Base-by-base conservation (phyloP, 179 eudicot genomes). In the Drosera spatulata region DNA sequence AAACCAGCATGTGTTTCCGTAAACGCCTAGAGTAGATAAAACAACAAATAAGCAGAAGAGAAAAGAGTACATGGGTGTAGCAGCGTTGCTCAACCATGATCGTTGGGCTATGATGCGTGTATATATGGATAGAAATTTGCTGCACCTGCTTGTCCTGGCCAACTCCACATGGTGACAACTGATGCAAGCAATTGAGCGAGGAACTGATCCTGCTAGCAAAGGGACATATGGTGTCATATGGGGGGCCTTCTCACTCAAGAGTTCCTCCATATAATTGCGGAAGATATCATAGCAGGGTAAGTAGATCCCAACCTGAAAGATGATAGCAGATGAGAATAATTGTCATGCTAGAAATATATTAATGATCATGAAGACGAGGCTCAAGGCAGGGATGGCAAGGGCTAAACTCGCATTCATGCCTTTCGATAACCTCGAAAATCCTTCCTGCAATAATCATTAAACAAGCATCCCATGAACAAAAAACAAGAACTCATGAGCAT, bases 391-490 rank as follows among this genome's bases (percentile, higher is more conserved):
- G 50, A 90, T 72, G 46, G 97, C 89, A 74, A 90, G 71, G 47
- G 96, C 95, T 71, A 91, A 77, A 71, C 95, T 83, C 47, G 93
- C 98, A 82, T 72, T 81, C 57, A 96, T 89, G 55, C 97, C 97
- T 72, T 95, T 90, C 97, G 95, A 90, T 54, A 90, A 70, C 71
- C 82, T 76, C 51, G 82, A 55, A 53, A 85, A 61, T 66, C 97
- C 97, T 78, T 90, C 97, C 97, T 90, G 83, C 60, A 60, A 69
- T 52, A 67, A 74, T 73, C 37, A 64, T 74, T 69, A 75, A 69
- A n/a, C n/a, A 66, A 50, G 73, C 53, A 63, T 58, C 62, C 67
- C 40, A 70, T 58, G 63, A 61, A 61, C n/a, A 15, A 61, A 40
- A 55, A n/a, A n/a, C 58, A 50, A 55, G 55, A 61, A 45, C 6